These are phyloP conservation scores for Pecoramyces ruminantium DNA, from an alignment of 192 early-diverging fungal species.

Conservation along the genomic window DNA sequence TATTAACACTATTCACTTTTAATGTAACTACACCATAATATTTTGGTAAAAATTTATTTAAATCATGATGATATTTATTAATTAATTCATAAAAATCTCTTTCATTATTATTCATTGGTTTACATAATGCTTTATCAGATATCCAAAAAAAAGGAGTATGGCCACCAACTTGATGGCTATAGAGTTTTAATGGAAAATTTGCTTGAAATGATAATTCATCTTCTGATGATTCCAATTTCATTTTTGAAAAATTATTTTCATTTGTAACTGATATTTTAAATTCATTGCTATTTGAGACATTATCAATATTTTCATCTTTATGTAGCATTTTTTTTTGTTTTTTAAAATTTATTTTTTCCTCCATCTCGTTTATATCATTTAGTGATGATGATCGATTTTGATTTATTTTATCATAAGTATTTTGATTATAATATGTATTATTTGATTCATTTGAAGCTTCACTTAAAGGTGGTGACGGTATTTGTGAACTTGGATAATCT, in stretches of 20 bases:
- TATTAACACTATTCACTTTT: neutral
- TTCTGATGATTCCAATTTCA: neutral
- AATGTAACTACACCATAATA: neutral
- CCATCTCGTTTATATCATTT: no score
- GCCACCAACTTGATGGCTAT: neutral
- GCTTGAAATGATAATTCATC: neutral
- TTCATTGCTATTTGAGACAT: no score
- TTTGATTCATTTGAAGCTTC: neutral
- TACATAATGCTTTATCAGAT: neutral
- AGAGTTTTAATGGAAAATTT: neutral
- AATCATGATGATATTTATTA: neutral
- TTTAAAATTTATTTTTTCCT: no score
- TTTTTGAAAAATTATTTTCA: neutral
- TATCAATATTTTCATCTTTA: no score
- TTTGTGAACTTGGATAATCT: neutral
- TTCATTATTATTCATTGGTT: neutral
- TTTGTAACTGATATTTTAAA: no score
- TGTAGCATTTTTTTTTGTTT: no score
- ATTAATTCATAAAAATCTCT: neutral
- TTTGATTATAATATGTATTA: neutral
- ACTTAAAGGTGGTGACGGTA: neutral
- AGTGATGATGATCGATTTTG: no score
- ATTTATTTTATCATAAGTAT: no score
- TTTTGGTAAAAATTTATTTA: neutral
- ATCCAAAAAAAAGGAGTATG: neutral